Evolutionary conservation across 352 stramenopile species (phyloP).

Genomic region (Phytopythium delawarense): DNA sequence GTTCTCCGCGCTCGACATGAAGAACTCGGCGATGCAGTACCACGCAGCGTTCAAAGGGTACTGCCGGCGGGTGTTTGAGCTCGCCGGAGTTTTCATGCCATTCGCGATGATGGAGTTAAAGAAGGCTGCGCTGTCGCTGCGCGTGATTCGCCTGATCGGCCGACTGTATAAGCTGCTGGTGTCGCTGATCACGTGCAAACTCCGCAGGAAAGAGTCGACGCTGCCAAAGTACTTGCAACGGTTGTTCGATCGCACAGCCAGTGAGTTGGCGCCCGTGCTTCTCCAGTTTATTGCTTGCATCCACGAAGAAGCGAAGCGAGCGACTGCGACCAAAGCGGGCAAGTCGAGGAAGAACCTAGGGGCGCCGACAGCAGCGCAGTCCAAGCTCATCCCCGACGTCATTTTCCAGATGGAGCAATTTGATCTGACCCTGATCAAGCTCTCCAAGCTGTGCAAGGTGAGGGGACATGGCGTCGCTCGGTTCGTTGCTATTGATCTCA

Average conservation of each 20-base stretch:
- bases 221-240: slow-evolving; percentile 37
- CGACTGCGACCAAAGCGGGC: slow-evolving; percentile 3
- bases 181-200: slow-evolving; percentile 30
- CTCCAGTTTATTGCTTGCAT: slow-evolving; percentile 52
- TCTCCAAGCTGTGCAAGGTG: slow-evolving; percentile 62
- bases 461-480: neutral
- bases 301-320: slow-evolving; percentile 34
- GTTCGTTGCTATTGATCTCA: slow-evolving; percentile 1
- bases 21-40: slow-evolving; percentile 8
- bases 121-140: slow-evolving; percentile 25
- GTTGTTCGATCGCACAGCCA: slow-evolving; percentile 44
- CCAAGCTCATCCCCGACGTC: slow-evolving; percentile 59
- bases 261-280: slow-evolving; percentile 33
- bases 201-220: slow-evolving; percentile 35
- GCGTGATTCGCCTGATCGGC: slow-evolving; percentile 36
- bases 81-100: slow-evolving; percentile 30
- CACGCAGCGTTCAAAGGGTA: slow-evolving; percentile 26
- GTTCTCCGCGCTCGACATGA: slow-evolving; percentile 21
- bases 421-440: slow-evolving; percentile 56
- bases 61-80: slow-evolving; percentile 28
- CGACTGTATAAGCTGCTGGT: slow-evolving; percentile 54
- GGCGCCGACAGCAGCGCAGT: slow-evolving; percentile 17
- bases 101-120: slow-evolving; percentile 50
- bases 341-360: slow-evolving; percentile 10
- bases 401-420: slow-evolving; percentile 72